Base-by-base conservation (phyloP, 1,284 basidiomycete genomes). In the Microbotryum intermedium region DNA sequence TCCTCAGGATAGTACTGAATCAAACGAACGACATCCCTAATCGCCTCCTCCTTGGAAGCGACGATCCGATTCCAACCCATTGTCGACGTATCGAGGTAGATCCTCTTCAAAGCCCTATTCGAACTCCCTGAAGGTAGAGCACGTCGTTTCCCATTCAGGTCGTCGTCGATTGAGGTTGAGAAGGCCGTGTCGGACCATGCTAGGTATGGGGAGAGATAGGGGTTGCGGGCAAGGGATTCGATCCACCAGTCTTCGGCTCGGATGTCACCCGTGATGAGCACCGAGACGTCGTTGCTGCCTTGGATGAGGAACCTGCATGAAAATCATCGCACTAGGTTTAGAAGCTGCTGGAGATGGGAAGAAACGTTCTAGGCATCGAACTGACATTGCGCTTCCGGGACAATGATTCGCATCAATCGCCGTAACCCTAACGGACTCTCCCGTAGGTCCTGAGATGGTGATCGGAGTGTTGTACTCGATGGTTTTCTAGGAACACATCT, bases 321-420 rank as follows among this genome's bases (percentile, higher is more conserved):
- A 10, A 6, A 29, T 42, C 26, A 34, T 21, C 0, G 21, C 23
- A n/a, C n/a, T 6, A 20, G 20, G 11, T 0, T 23, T 2, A 26
- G 29, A n/a, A 20, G 23, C 6, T 48, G 25, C 13, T 20, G 1
- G 23, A 11, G 7, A n/a, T 28, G 28, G 39, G 26, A 45, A 26
- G 16, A 20, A 2, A 30, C 4, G 30, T 23, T 8, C 11, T 18
- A 16, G 57, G 42, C n/a, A 34, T 54, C 16, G 18, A 6, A 74
- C 83, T 50, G 70, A 92, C 92, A 97, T 95, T 30, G 89, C 83
- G 0, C 89, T 85, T 0, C 93, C 93, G 11, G 90, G 90, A 73
- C 91, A 95, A 72, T 97, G 93, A 71, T 97, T 97, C 2, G 93
- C 91, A 68, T 93, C 87, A 18, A 97, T 76, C 4, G 89, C 79